Evolutionary conservation across 1,284 basidiomycete species (phyloP).

Genomic region (Tausonia pullulans): DNA sequence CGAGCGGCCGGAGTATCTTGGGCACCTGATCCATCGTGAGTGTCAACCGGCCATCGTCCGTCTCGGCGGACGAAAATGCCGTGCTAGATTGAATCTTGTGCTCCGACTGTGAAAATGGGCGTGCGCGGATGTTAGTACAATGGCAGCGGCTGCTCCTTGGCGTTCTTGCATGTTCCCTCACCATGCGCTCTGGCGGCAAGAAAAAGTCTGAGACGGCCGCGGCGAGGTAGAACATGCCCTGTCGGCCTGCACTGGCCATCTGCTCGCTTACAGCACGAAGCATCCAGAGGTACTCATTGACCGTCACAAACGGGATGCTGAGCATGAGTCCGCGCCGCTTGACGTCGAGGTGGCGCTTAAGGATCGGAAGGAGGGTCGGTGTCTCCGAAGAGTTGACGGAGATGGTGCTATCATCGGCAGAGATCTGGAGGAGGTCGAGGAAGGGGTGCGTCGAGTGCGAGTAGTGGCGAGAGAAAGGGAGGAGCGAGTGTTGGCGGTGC

Average conservation of each 20-base stretch:
- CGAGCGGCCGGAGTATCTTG: conserved; percentile 84
- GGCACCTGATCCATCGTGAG: conserved; percentile 99
- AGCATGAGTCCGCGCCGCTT: conserved; percentile 62
- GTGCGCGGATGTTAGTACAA: too few relatives aligned
- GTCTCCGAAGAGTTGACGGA: conserved; percentile 28
- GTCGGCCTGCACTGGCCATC: conserved; percentile 54
- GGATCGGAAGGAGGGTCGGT: conserved; percentile 54
- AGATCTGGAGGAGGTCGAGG: conserved; percentile 80
- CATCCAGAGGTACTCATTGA: conserved; percentile 93
- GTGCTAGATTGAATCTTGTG: conserved; percentile 98
- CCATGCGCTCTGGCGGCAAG: conserved; percentile 78
- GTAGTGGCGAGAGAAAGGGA: conserved; percentile 93
- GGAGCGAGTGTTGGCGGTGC: conserved; percentile 91
- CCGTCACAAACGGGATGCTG: conserved; percentile 81
- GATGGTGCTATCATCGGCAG: conserved; percentile 4
- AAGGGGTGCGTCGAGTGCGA: conserved; percentile 97
- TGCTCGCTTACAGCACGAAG: conserved; percentile 60
- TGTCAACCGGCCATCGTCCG: conserved; percentile 47
- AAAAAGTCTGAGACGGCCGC: conserved; percentile 98
- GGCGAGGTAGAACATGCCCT: conserved; percentile 87
- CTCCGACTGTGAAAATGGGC: conserved; percentile 51
- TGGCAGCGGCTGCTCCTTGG: background rate
- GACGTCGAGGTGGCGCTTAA: conserved; percentile 71
- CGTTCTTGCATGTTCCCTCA: background rate
- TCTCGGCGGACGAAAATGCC: conserved; percentile 9